phyloP scores from a whole-genome alignment of 768 basidiomycete genomes.

The Phallus indusiatus region DNA sequence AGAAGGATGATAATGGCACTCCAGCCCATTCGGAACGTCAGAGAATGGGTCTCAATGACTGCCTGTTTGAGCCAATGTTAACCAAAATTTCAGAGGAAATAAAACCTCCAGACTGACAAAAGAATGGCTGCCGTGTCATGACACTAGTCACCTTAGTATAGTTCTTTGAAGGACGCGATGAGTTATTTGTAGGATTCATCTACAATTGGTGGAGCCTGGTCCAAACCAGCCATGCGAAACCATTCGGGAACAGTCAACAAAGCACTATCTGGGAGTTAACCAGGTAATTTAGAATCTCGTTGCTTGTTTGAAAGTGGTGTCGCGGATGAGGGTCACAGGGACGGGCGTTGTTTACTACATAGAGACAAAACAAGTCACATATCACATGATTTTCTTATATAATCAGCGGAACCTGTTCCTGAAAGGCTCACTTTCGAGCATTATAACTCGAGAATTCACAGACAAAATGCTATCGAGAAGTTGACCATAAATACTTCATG shows the following conservation, averaged over 20 bases:
- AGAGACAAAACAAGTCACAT: too few relatives aligned
- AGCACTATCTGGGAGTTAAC: constrained; percentile 37
- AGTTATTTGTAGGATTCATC: constrained; percentile 59
- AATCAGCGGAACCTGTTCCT: too few relatives aligned
- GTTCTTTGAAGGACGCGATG: constrained; percentile 60
- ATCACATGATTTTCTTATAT: too few relatives aligned
- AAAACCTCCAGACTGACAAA: constrained; percentile 43
- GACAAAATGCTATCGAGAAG: too few relatives aligned
- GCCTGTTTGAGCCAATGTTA: constrained; percentile 38
- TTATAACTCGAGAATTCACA: too few relatives aligned
- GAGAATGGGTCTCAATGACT: constrained; percentile 72
- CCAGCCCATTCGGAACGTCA: constrained; percentile 83
- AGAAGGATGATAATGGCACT: constrained; percentile 86
- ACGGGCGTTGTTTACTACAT: constrained; percentile 9
- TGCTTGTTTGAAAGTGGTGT: constrained; percentile 15
- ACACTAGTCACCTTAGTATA: constrained; percentile 82
- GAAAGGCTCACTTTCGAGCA: too few relatives aligned
- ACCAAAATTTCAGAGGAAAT: background rate
- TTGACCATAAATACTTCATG: too few relatives aligned
- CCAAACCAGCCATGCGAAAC: constrained; percentile 64
- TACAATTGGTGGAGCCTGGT: constrained; percentile 41
- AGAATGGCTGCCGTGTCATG: constrained; percentile 79
- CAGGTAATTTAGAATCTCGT: constrained; percentile 36
- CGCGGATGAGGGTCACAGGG: constrained; percentile 16
- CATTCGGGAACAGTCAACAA: constrained; percentile 65